phyloP scores from a whole-genome alignment of 1,284 basidiomycete genomes.

The Golubevia sp. region DNA sequence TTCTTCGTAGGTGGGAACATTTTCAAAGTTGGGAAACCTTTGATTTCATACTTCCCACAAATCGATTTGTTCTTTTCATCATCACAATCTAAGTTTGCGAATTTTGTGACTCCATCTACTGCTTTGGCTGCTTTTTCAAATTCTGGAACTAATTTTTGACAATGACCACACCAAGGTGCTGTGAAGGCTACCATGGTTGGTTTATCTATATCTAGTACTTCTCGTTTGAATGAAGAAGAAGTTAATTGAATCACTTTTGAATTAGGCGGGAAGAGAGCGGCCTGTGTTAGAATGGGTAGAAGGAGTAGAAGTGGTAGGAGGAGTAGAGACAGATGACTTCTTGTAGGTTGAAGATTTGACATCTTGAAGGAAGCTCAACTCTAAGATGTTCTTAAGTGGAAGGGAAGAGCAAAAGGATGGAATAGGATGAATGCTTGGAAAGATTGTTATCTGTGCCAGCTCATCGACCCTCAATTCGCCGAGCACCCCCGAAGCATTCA shows the following conservation, averaged over 20 bases:
- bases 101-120: conserved; percentile 79
- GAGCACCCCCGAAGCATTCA: too few relatives aligned
- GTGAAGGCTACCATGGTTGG: conserved; percentile 58
- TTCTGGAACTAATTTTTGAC: conserved; percentile 83
- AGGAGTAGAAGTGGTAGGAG: conserved; percentile 14
- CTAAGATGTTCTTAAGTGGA: not conserved
- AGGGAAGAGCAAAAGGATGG: not conserved
- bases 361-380: not conserved
- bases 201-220: conserved; percentile 53
- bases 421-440: not conserved
- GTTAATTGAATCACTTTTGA: conserved; percentile 39
- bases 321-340: not conserved
- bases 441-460: conserved; percentile 10
- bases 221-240: conserved; percentile 35
- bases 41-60: conserved; percentile 80
- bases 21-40: conserved; percentile 91
- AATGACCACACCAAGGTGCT: conserved; percentile 68
- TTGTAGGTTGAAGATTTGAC: conserved; percentile 1
- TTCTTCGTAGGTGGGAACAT: conserved; percentile 58
- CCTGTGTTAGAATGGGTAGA: conserved; percentile 16
- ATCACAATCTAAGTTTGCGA: conserved; percentile 91
- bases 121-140: conserved; percentile 79
- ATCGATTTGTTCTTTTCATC: conserved; percentile 77
- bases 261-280: conserved; percentile 43
- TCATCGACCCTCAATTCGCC: conserved; percentile 18